phyloP scores from a whole-genome alignment of 108 stramenopile genomes.

The Conticribra weissflogii region DNA sequence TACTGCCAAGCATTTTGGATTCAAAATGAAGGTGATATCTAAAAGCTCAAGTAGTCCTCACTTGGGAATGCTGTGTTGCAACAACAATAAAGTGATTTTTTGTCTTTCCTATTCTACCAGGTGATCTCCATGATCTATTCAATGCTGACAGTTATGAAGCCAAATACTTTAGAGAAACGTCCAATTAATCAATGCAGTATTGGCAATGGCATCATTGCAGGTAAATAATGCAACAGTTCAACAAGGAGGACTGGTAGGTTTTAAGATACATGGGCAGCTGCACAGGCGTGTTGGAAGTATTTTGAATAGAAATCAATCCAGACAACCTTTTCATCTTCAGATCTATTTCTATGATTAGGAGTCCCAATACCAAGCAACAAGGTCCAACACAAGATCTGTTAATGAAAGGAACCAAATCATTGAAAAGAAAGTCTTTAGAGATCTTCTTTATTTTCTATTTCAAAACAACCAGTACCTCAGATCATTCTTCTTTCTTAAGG shows the following conservation, averaged over 20 bases:
- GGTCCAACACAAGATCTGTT: background rate
- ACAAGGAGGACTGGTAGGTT: background rate
- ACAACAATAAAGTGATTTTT: too few species aligned
- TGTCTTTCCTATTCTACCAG: background rate
- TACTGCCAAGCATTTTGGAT: too few species aligned
- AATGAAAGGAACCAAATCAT: background rate
- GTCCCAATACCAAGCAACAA: background rate
- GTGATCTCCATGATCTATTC: background rate
- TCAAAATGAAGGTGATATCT: too few species aligned
- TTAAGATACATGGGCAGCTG: constrained; percentile 13
- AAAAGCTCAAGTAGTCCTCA: too few species aligned
- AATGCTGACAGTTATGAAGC: background rate
- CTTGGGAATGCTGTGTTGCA: too few species aligned
- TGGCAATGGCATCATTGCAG: constrained; percentile 6
- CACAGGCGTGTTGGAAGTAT: constrained; percentile 15
- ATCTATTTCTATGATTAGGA: constrained; percentile 15
- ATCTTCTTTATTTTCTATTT: too few species aligned
- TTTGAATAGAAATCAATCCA: background rate
- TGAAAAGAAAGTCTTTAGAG: background rate
- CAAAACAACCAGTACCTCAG: too few species aligned
- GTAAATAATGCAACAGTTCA: background rate
- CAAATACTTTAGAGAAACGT: constrained; percentile 1
- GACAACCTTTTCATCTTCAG: constrained; percentile 9
- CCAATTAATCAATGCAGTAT: background rate
- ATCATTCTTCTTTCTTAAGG: too few species aligned